Base-by-base conservation (phyloP, 202 grass and related monocot species). In the Schoenoplectus triqueter region DNA sequence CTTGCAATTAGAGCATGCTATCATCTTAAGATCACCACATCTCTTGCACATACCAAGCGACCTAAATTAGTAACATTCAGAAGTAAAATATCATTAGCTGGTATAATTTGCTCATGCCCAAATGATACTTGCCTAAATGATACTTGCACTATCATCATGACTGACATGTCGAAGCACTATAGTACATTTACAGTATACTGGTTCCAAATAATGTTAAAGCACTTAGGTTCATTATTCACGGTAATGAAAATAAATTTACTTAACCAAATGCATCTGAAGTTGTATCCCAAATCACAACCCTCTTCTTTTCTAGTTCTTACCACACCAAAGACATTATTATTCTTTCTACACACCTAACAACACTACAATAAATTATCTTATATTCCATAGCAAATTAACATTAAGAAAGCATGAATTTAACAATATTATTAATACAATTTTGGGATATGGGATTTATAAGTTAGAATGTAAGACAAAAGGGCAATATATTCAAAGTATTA, bases 11-110 rank as follows among this genome's bases (percentile, higher is more conserved):
- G 92, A 88, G 21, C 93, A 98, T 78, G 92, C 91, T 77, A 98
- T 86, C 73, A 92, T 92, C 7, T 86, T 89, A 67, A 95, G 92
- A 86, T 92, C 85, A 21, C 92, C 92, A 0, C 95, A 93, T 60
- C 73, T 92, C 84, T 92, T 92, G 59, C 95, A 98, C 91, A 92
- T 98, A 51, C 88, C 86, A 78, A 98, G 86, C 31, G 92, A 93
- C 52, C 95, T 98, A 87, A 46, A 89, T 69, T 55, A 63, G 20
- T 60, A 59, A 84, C 65, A 49, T 68, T 79, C 48, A 80, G 13
- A 87, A 64, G 5, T 48, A 63, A 64, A 7, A 39, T 22, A 55
- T 0, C 66, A 62, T 63, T 46, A 21, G 39, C 42, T 47, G 31
- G 39, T 65, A 66, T 20, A 10, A 68, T 83, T 7, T 39, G 19